phyloP scores from a whole-genome alignment of 371 early-diverging fungal species.

The Phascolomyces articulosus region DNA sequence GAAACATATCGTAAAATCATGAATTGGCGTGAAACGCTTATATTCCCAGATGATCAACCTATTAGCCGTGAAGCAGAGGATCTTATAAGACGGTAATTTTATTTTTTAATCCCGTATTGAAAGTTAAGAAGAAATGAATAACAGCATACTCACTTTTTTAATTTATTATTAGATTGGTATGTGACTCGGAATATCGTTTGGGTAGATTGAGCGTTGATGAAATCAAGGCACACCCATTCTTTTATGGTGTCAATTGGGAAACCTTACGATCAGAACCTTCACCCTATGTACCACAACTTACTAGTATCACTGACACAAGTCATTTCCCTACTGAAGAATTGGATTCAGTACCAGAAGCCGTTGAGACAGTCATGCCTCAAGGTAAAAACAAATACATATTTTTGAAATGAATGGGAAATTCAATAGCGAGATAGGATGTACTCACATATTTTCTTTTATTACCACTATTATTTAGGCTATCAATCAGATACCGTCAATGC shows the following conservation, averaged over 20 bases:
- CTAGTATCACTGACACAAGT: conserved; percentile 95
- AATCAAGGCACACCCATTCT: conserved; percentile 95
- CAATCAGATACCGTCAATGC: conserved; percentile 53
- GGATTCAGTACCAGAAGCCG: conserved; percentile 67
- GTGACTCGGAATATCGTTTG: conserved; percentile 83
- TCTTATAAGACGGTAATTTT: conserved; percentile 75
- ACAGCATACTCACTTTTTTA: not conserved
- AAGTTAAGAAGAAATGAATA: no score
- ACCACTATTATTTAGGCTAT: conserved; percentile 19
- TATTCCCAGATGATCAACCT: conserved; percentile 93
- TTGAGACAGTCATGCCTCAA: conserved; percentile 32
- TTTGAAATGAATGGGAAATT: not conserved
- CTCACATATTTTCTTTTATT: no score
- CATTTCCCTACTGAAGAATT: conserved; percentile 97
- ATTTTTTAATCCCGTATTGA: not conserved
- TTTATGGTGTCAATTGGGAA: conserved; percentile 94
- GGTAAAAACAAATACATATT: conserved; percentile 18
- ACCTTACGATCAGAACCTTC: conserved; percentile 81
- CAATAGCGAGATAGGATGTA: not conserved
- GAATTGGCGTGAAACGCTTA: conserved; percentile 89
- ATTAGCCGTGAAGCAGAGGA: conserved; percentile 91
- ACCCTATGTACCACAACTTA: conserved; percentile 94
- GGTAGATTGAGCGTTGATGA: conserved; percentile 82
- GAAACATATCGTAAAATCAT: conserved; percentile 98
- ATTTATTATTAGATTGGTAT: conserved; percentile 67